Evolutionary conservation across 2,329 filamentous ascomycete genomes (phyloP), one percentile per base, ranked within the genome.

Genomic region (Piedraia hortae): DNA sequence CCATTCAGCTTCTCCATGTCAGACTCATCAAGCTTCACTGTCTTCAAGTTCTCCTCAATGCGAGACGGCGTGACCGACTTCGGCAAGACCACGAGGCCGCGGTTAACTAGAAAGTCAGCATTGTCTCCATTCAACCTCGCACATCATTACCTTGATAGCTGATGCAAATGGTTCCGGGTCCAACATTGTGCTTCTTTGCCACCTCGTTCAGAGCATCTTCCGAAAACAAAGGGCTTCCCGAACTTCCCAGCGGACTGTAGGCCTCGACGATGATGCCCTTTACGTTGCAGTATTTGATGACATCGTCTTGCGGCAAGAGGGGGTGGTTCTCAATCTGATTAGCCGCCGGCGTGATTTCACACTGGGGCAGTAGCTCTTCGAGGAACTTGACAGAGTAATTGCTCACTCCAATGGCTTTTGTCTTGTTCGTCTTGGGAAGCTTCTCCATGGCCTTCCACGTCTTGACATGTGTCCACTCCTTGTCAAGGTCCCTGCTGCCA

Each of bases 361-460:
- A 30, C 14, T 35, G 23, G 12, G 32, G 26, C 4, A 69, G 48
- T 4, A 56, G 44, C 35, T 51, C 48, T 36, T 53, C 43, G 10
- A 55, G 34, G 36, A 46, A 53, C 30, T 46, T 47, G 22, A 48
- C 44, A 2, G 45, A 48, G 43, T 51, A 54, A 36, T 56, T 55
- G 16, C 50, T 48, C 3, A 55, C 51, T 21, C 52, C 51, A 27
- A 55, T 54, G 11, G 51, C 50, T 38, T 52, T 53, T 22, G 45
- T 42, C 31, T 53, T 54, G 24, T 48, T 45, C 12, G 47, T 47
- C 42, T 47, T 38, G 26, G 45, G 36, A 16, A 74, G 49, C 30
- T 54, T 56, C 51, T 77, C 71, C 57, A 77, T 66, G 42, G 58
- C 59, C 48, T 67, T 67, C 71, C 72, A 88, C 21, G 71, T 75